Evolutionary conservation across 2,329 filamentous ascomycete genomes (phyloP).

Genomic region (Penicillium hordei): DNA sequence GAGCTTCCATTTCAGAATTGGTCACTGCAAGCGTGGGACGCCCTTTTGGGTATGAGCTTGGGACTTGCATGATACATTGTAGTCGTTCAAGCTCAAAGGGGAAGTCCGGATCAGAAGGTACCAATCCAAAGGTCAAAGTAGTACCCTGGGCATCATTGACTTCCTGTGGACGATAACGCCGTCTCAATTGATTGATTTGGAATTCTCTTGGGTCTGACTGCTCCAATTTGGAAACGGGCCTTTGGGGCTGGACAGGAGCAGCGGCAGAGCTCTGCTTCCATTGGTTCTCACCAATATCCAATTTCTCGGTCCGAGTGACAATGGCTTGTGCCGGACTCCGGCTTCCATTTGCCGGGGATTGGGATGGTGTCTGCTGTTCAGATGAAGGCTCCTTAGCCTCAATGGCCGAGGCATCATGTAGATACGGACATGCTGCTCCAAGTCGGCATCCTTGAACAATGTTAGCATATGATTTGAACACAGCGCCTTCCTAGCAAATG

Average conservation of each 20-base stretch:
- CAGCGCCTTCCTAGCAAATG: neutral
- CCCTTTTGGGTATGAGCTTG: slow-evolving; percentile 59
- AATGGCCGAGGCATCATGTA: slow-evolving; percentile 42
- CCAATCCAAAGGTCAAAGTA: slow-evolving; percentile 63
- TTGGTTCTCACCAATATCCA: slow-evolving; percentile 24
- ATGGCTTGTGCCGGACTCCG: slow-evolving; percentile 11
- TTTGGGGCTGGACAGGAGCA: slow-evolving; percentile 48
- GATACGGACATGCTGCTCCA: slow-evolving; percentile 52
- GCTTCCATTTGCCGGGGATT: slow-evolving; percentile 8
- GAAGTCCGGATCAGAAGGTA: slow-evolving; percentile 79
- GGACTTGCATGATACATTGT: slow-evolving; percentile 67
- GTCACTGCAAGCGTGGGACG: slow-evolving; percentile 61
- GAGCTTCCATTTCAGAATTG: slow-evolving; percentile 69
- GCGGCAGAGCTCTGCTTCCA: slow-evolving; percentile 43
- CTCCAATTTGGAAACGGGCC: slow-evolving; percentile 66
- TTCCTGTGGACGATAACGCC: slow-evolving; percentile 60
- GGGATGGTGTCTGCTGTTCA: slow-evolving; percentile 17
- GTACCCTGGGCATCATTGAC: slow-evolving; percentile 51
- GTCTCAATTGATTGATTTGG: slow-evolving; percentile 70
- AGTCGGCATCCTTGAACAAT: slow-evolving; percentile 50
- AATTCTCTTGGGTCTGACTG: slow-evolving; percentile 68
- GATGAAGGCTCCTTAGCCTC: slow-evolving; percentile 18
- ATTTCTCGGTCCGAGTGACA: slow-evolving; percentile 19
- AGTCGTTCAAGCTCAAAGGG: slow-evolving; percentile 72
- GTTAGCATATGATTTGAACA: slow-evolving; percentile 22